Base-by-base conservation (phyloP, 2,329 filamentous ascomycete species). In the Thelonectria discophora region DNA sequence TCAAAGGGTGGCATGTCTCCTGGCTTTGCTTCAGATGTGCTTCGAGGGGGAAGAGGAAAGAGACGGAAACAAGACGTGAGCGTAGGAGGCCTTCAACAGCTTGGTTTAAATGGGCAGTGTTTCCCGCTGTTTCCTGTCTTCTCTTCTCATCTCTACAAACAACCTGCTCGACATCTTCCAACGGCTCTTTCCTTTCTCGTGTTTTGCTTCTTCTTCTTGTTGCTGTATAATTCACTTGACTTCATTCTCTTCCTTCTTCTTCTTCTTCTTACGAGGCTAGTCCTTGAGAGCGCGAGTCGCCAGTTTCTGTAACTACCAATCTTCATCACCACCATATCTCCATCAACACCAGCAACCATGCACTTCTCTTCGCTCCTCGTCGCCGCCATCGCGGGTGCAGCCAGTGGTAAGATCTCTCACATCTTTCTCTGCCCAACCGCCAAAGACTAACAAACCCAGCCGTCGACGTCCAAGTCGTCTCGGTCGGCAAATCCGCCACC, bases 391-490 rank as follows among this genome's bases (percentile, higher is more conserved):
- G 66, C 82, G 72, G 77, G 81, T 73, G 60, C 80, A 62, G 81
- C 80, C 60, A 78, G 81, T 70, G 81, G 81, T 83, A 78, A 42
- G 77, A 18, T n/a, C n/a, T n/a, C n/a, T n/a, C 66, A 15, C 9
- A 7, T n/a, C n/a, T n/a, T n/a, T n/a, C n/a, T n/a, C n/a, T n/a
- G n/a, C n/a, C n/a, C n/a, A n/a, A n/a, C n/a, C n/a, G n/a, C n/a
- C n/a, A n/a, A n/a, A n/a, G n/a, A n/a, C n/a, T n/a, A n/a, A n/a
- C n/a, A n/a, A n/a, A n/a, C n/a, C n/a, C n/a, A n/a, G 78, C 77
- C 51, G 61, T 75, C 55, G 63, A 78, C 27, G 83, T 88, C 39
- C 88, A 91, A 70, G 85, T 89, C 60, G 86, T 93, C 57, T 84
- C 86, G 65, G 90, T 93, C 59, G 85, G 78, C 67, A 80, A 75